Evolutionary conservation across 2,329 filamentous ascomycete species (phyloP), one percentile per base, ranked within the genome.

Genomic region (Epichloe gansuensis): DNA sequence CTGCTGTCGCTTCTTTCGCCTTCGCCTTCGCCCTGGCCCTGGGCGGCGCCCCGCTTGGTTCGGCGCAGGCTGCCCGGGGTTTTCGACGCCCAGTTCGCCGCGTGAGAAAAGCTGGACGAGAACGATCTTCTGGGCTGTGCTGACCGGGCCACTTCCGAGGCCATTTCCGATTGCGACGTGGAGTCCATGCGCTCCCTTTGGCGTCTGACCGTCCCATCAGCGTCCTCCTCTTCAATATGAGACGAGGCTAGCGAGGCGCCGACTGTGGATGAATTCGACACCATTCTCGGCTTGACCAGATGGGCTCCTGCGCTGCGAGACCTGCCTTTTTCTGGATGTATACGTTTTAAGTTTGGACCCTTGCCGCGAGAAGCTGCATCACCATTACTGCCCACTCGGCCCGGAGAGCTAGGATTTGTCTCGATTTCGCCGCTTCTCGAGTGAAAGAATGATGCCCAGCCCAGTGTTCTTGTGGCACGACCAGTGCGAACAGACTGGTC

Each of bases 381-480:
- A 52, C 47, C 25, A 4, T 35, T 21, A 6, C 38, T 38, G 40
- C 57, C 57, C 42, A 63, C 54, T 41, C 63, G 62, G 52, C 56
- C 54, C 23, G 53, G 47, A 31, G 58, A 53, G 17, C 57, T 54
- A 47, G 54, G 45, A 35, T 59, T 59, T 44, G 58, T 53, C 40
- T 56, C 55, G 25, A 59, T 54, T n/a, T 51, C 60, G 31, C 64
- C 45, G 63, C 69, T 61, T 52, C 61, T 63, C 8, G 68, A 65
- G 59, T 81, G 78, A 59, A 81, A 80, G 58, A 78, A 81, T 0
- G 78, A 81, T n/a, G 69, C 69, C 78, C 78, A 81, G 56, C 57
- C 57, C 53, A 56, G 44, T 9, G 54, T 56, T 12, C 43, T 41
- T 12, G 40, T 23, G 9, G 51, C 44, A 39, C 42, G 40, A 41